Percentiles rank a stretch among this genome's conserved stretches.
Conservation (phyloP, 129 eudicot species). For the Tanacetum coccineum region DNA sequence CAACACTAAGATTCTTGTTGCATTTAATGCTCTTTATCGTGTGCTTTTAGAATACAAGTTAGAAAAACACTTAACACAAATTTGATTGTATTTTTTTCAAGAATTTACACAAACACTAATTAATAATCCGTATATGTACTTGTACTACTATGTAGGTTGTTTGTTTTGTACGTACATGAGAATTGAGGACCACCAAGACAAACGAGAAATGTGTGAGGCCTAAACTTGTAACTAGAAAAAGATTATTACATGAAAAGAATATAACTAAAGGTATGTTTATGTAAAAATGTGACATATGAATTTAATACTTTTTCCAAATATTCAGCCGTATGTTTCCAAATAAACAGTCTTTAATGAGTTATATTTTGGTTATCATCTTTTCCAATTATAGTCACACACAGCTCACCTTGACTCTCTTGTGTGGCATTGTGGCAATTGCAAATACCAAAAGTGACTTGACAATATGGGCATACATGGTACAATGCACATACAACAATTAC, state of each 20-base stretch:
- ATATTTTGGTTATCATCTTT: slow-evolving; percentile 4
- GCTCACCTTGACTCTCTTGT: slow-evolving; percentile 10
- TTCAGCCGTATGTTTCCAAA: slow-evolving; percentile 22
- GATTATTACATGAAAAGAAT: background rate
- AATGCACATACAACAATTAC: background rate
- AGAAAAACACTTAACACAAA: too few relatives aligned
- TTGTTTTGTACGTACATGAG: too few relatives aligned
- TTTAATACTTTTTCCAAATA: background rate
- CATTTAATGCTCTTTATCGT: too few relatives aligned
- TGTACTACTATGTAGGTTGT: too few relatives aligned
- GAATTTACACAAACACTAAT: too few relatives aligned
- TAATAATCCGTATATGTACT: too few relatives aligned
- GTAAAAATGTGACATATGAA: background rate
- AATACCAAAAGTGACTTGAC: slow-evolving; percentile 9
- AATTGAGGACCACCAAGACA: background rate
- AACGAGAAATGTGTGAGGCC: background rate
- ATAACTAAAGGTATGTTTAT: background rate
- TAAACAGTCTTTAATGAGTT: slow-evolving; percentile 1
- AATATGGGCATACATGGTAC: background rate
- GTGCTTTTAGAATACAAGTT: too few relatives aligned
- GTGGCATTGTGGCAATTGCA: too few relatives aligned
- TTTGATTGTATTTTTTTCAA: too few relatives aligned
- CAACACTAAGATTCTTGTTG: too few relatives aligned
- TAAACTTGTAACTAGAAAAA: background rate
- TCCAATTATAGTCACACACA: slow-evolving; percentile 13